A percentile compares a stretch with the other conserved stretches of the same genome.
phyloP scores from a whole-genome alignment of 1,139 yeast species.

The Chernovozyma aurita region DNA sequence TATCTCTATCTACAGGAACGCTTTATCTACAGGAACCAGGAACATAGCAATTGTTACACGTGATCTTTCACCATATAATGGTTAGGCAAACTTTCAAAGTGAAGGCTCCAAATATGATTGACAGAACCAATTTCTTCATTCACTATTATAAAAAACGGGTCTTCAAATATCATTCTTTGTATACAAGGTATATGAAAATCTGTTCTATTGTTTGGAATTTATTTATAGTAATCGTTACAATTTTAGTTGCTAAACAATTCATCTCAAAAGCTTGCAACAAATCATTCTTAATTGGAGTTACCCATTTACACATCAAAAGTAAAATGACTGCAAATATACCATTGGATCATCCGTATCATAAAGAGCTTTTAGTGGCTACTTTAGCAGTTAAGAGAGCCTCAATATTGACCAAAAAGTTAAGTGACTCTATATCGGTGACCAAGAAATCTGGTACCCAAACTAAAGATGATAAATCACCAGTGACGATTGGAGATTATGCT shows the following conservation, averaged over 20 bases:
- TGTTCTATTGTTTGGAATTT: not conserved
- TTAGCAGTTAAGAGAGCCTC: slow-evolving; percentile 90
- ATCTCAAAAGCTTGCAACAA: not conserved
- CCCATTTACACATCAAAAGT: no score
- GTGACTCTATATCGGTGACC: slow-evolving; percentile 59
- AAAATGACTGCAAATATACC: slow-evolving; percentile 2
- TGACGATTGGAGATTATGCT: slow-evolving; percentile 93
- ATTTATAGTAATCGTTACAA: not conserved
- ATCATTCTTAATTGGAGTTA: not conserved
- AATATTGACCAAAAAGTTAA: slow-evolving; percentile 65
- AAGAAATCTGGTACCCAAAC: slow-evolving; percentile 62
- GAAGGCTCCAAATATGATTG: no score
- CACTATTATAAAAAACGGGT: no score
- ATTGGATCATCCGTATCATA: slow-evolving; percentile 28
- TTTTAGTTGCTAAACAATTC: not conserved
- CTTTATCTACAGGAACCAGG: no score
- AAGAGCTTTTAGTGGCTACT: slow-evolving; percentile 74
- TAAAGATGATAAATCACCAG: slow-evolving; percentile 89
- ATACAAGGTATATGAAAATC: not conserved
- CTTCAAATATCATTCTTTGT: no score
- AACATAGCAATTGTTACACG: no score
- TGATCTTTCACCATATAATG: not conserved
- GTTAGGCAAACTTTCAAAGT: no score
- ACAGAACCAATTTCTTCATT: no score
- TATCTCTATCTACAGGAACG: no score